Evolutionary conservation across 2,329 filamentous ascomycete species (phyloP).

Genomic region (Trichoderma atroviride): DNA sequence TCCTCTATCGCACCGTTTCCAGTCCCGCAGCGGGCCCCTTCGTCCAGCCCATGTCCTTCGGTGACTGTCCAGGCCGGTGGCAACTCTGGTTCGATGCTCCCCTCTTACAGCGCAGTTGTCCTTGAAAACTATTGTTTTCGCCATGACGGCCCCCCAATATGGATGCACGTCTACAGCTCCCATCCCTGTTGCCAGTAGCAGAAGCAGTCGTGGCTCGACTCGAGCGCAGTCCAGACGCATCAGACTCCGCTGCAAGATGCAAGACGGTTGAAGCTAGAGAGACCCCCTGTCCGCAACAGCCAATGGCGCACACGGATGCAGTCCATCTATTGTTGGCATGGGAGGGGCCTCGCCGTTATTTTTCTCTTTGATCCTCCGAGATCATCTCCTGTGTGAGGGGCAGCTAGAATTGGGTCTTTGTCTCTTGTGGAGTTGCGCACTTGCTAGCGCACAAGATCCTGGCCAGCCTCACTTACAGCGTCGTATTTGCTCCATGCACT

Average conservation of each 20-base stretch:
- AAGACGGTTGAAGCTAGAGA: neutral
- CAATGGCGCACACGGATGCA: neutral
- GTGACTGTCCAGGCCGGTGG: neutral
- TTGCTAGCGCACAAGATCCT: neutral
- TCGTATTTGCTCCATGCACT: neutral
- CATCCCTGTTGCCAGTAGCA: neutral
- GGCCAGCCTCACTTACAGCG: neutral
- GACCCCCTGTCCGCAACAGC: neutral
- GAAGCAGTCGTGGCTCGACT: neutral
- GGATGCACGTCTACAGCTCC: neutral
- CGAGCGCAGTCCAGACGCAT: neutral
- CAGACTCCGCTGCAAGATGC: neutral
- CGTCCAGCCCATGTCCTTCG: conserved; percentile 2
- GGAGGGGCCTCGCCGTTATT: neutral
- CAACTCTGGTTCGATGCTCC: neutral
- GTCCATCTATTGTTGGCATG: neutral
- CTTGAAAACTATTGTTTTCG: neutral
- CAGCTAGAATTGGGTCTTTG: neutral
- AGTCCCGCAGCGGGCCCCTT: neutral
- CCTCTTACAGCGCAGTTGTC: neutral
- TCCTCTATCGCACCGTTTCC: neutral
- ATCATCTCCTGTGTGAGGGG: neutral
- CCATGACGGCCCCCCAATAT: neutral
- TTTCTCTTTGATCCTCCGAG: neutral
- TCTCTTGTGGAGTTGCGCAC: neutral